Evolutionary conservation across 768 basidiomycete genomes (phyloP), one percentile per base, ranked within the genome.

Genomic region (Fomitopsis pulvina): DNA sequence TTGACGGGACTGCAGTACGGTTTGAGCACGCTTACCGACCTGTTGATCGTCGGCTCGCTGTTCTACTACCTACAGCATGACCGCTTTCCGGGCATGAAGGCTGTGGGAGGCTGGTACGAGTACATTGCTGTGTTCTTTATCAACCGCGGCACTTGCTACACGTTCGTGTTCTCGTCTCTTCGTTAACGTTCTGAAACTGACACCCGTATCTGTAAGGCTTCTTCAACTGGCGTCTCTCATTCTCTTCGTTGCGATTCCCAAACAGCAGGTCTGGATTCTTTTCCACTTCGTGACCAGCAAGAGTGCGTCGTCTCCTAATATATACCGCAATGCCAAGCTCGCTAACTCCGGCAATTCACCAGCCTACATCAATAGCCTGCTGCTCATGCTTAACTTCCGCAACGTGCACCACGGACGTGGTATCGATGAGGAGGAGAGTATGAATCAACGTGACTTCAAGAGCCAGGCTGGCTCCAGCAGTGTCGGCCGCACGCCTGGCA

Each of bases 361-460:
- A 58, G 52, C 57, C 18, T 60, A 60, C 52, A 43, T 52, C 44
- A 60, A 58, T 43, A 60, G 55, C 43, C 21, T 55, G 20, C 43
- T 58, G 11, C 48, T 53, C 24, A 60, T 58, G 60, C 50, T 60
- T 16, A 60, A 60, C 53, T 56, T 57, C 51, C 60, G 60, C 45
- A 49, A 53, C 43, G 45, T 57, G 3, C 51, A 50, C 45, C 57
- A 47, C 21, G 60, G 60, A 12, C 57, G 53, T 26, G 60, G 60
- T n/a, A 41, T 60, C 16, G 44, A 55, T 22, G 60, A 60, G 44
- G 60, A 60, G 27, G 57, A 56, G 21, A 53, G 45, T 48, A 14
- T 56, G 25, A 60, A 57, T 48, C 58, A 54, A 47, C 41, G 47
- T 45, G 47, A 47, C 46, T 42, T 46, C 26, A 49, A 49, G 40